Evolutionary conservation across 2,329 filamentous ascomycete species (phyloP), one percentile per base, ranked within the genome.

Genomic region (Xylaria sp.): DNA sequence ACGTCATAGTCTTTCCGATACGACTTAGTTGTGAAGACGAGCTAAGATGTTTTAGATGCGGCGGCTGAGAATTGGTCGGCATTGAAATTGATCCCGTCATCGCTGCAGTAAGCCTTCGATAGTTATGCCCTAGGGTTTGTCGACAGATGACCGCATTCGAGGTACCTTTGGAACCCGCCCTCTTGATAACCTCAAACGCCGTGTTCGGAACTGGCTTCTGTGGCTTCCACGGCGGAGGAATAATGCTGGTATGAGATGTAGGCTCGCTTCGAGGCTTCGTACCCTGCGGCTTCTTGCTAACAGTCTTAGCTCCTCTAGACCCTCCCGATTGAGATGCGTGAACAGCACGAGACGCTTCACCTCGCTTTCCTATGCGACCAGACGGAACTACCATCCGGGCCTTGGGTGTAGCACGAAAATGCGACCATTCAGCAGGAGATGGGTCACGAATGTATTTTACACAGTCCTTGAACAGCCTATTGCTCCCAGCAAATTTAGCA

Each of bases 401-500:
- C 57, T 81, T 83, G 1, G 83, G 87, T 0, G 86, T 87, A 2
- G 85, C 83, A 25, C 88, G 80, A 67, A 86, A 88, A 20, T 83
- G 79, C 7, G 83, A 80, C 88, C 88, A 90, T 71, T 90, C 88
- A 25, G 86, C 84, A 1, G 83, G 74, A 13, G 84, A 87, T 39
- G 89, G 83, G 7, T 89, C 86, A 54, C 88, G 82, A 56, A 85
- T 79, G 66, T 85, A 90, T 71, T 87, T 88, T 69, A 90, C 82
- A 72, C 89, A 90, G 72, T 90, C 88, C 72, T 88, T 89, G 79
- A 86, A 89, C 6, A 90, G 80, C 64, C 84, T 84, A 65, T 77
- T 79, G 31, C 78, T 78, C 41, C 84, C 82, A 18, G 83, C 81
- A 12, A 88, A 84, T 46, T 83, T 85, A 4, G 87, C 88, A 3